These are phyloP conservation scores for Macrophomina tecta DNA, from an alignment of 2,329 filamentous ascomycete species.

Conservation along the genomic window DNA sequence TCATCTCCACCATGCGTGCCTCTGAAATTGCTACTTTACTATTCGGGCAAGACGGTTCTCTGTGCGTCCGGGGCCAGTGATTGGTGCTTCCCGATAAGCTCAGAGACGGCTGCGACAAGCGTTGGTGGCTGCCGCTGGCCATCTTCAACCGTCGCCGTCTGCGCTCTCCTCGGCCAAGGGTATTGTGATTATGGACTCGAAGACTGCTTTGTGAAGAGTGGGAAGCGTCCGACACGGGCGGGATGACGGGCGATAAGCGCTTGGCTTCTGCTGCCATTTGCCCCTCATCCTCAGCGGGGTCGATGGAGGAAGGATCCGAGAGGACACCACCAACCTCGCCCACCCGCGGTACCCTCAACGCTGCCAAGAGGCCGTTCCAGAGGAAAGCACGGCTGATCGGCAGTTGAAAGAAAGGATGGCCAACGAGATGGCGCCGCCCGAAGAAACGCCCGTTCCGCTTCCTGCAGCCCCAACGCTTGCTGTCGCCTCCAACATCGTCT, in stretches of 20 bases:
- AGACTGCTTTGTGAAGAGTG: background rate
- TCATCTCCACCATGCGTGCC: too few relatives aligned
- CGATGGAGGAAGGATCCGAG: background rate
- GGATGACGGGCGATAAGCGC: conserved; percentile 1
- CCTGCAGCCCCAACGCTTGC: conserved; percentile 33
- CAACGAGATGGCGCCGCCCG: background rate
- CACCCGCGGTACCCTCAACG: background rate
- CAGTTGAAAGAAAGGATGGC: background rate
- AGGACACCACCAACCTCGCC: background rate
- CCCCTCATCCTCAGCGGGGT: background rate
- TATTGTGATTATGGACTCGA: background rate
- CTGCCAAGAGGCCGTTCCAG: background rate
- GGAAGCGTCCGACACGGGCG: background rate
- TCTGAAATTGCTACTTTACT: too few relatives aligned
- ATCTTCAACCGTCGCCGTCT: too few relatives aligned
- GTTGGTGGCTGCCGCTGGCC: too few relatives aligned
- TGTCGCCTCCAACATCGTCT: conserved; percentile 39
- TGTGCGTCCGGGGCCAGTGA: too few relatives aligned
- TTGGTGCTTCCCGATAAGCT: too few relatives aligned
- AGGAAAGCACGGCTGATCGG: background rate
- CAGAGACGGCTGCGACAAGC: too few relatives aligned
- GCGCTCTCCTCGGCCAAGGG: too few relatives aligned
- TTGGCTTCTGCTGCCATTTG: background rate
- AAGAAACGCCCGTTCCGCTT: conserved; percentile 23
- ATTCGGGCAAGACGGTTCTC: too few relatives aligned